phyloP scores from a whole-genome alignment of 257 asterid genomes.

The Eucommia ulmoides region DNA sequence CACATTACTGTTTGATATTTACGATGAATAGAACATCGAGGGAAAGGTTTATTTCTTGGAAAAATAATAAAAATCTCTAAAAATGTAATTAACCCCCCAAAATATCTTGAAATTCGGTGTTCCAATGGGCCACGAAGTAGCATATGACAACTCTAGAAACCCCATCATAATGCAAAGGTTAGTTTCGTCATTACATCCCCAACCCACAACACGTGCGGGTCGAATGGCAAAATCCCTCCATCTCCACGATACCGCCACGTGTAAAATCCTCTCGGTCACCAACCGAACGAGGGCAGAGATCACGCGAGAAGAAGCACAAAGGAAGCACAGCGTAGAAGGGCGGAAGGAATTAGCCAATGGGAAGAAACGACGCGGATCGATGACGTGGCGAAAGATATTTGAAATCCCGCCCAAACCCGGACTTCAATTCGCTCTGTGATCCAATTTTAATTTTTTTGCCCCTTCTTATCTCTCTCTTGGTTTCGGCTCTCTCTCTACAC shows the following conservation, averaged over 20 bases:
- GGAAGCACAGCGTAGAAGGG: constrained; percentile 42
- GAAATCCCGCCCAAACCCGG: constrained; percentile 99
- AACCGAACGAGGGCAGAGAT: constrained; percentile 22
- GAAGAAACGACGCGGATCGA: constrained; percentile 27
- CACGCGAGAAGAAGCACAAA: constrained; percentile 45
- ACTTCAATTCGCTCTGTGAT: constrained; percentile 56
- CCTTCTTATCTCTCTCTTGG: constrained; percentile 22
- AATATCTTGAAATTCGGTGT: too few relatives aligned
- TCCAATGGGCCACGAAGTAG: too few relatives aligned
- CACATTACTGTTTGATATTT: too few relatives aligned
- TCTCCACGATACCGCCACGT: constrained; percentile 25
- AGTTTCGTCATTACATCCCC: constrained; percentile 30
- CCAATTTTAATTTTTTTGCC: constrained; percentile 24
- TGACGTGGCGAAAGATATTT: constrained; percentile 39
- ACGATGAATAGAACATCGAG: too few relatives aligned
- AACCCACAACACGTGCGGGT: constrained; percentile 9
- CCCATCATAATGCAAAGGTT: constrained; percentile 39
- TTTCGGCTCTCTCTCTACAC: constrained; percentile 34
- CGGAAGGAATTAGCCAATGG: not conserved
- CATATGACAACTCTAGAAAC: too few relatives aligned
- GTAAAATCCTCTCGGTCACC: constrained; percentile 5
- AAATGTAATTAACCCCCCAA: too few relatives aligned
- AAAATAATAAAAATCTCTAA: too few relatives aligned
- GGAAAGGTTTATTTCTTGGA: too few relatives aligned
- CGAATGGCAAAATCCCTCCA: constrained; percentile 9